Conservation (phyloP, 1,139 yeast genomes). For the Insectozyma bohioensis region DNA sequence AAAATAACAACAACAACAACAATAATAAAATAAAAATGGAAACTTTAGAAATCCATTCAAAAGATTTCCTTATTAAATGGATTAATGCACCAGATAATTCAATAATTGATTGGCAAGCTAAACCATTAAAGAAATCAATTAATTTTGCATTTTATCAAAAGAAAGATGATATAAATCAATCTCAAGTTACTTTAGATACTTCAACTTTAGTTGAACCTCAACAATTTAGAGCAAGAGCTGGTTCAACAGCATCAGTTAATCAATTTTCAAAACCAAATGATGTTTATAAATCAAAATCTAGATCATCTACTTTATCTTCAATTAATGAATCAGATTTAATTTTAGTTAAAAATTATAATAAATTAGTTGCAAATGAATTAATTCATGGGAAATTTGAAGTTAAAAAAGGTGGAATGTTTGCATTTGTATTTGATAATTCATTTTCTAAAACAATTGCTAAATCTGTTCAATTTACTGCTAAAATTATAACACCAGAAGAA, state of each 20-base stretch:
- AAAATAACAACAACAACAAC: background rate
- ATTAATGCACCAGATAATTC: constrained; percentile 70
- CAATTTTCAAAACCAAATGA: constrained; percentile 35
- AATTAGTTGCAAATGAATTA: constrained; percentile 54
- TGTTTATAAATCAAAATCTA: constrained; percentile 34
- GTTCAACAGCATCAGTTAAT: constrained; percentile 40
- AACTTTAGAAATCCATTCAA: constrained; percentile 84
- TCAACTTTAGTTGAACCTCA: constrained; percentile 8
- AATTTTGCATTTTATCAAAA: constrained; percentile 60
- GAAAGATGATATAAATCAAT: constrained; percentile 22
- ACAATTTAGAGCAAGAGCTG: constrained; percentile 26
- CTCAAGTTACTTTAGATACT: constrained; percentile 1
- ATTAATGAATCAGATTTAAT: constrained; percentile 39
- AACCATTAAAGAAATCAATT: constrained; percentile 83
- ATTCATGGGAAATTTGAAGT: constrained; percentile 64
- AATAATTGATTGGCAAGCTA: constrained; percentile 73
- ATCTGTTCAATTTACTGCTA: constrained; percentile 68
- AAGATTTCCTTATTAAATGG: constrained; percentile 90
- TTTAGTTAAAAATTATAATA: constrained; percentile 43
- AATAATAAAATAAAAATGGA: too few species aligned
- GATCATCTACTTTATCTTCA: constrained; percentile 34
- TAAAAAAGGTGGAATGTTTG: constrained; percentile 64
- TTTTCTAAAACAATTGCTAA: constrained; percentile 85
- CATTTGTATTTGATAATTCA: constrained; percentile 89
- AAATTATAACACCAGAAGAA: constrained; percentile 26